Evolutionary conservation across 768 basidiomycete species (phyloP), one percentile per base, ranked within the genome.

Genomic region (Asterophora lycoperdoides): DNA sequence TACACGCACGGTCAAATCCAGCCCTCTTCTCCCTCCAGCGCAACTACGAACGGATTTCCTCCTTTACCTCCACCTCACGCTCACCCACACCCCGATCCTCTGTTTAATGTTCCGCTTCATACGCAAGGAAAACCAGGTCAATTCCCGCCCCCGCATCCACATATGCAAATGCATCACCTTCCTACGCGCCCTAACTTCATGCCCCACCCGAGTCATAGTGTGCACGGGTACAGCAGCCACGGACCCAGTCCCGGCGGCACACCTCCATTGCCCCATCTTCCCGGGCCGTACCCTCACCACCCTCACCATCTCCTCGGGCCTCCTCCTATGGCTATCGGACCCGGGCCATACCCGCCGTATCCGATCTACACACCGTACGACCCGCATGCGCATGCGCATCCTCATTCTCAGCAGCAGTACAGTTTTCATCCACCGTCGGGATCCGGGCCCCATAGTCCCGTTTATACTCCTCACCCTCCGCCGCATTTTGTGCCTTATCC

Each of bases 361-460:
- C 26, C 37, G 9, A 14, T 46, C 18, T 43, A 30, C 63, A 56
- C 48, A 13, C 56, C 57, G 5, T 60, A 60, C 37, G 57, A 62
- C 20, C 59, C 60, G 47, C 40, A 49, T 51, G 46, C 59, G 26
- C 54, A 59, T 38, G 46, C 59, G 26, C 54, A 59, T 38, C 67
- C 70, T 2, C 51, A 40, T 8, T 1, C 64, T 2, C 68, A 67
- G 48, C 68, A 71, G 49, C 68, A 71, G 5, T 66, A 73, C 28
- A 54, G 66, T 43, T 41, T 53, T 51, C 49, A 56, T 48, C 20
- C 54, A 54, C 29, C 59, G 23, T 23, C 63, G n/a, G 54, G 52
- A 20, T 63, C 64, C 4, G 62, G 58, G 41, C 50, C 54, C 30
- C 57, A 63, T 39, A 64, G 48, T 39, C 65, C 62, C 8, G 54